Base-by-base conservation (phyloP, 2,329 filamentous ascomycete species). In the Alternaria incomplexa region DNA sequence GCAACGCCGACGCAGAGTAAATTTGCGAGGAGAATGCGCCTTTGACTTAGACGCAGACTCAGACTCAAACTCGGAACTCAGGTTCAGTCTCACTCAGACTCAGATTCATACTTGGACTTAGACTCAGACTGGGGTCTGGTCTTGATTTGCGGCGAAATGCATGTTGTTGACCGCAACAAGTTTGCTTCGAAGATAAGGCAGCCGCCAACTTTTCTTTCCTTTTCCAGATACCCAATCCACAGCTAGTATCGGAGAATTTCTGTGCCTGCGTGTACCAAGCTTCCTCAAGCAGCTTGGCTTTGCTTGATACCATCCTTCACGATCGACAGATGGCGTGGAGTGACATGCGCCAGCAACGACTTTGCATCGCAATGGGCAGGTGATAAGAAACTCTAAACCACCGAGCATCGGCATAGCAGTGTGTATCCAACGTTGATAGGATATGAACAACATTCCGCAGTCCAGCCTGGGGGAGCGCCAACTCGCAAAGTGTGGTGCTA, bases 1-100 rank as follows among this genome's bases (percentile, higher is more conserved):
- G 67, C 45, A 66, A 55, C 54, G 54, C 56, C 45, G 69, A 68
- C 28, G 55, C 62, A 20, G 63, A 54, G 17, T 68, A 63, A 57
- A 30, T 13, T 28, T 11, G 36, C 36, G 2, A 40, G 9, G 36
- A 40, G 36, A 40, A 17, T 17, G 36, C 36, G n/a, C 8, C 1
- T 40, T 36, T 10, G 36, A 17, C 2, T 17, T 1, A 0, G 36
- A 40, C 0, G n/a, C 15, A 40, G 36, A 1, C 32, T n/a, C 15
- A 36, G 32, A 9, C 8, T 36, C 32, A 36, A 0, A 36, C 32
- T 15, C 15, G 12, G 30, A 32, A 32, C 12, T 15, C 30, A 32
- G 30, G 30, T 12, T 30, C 28, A 30, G 28, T 11, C 26, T 28
- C 26, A 30, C 30, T 32, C 32, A n/a, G 7, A 36, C 32, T n/a